Conservation (phyloP, 2,329 filamentous ascomycete species). For the Aspergillus caelatus region DNA sequence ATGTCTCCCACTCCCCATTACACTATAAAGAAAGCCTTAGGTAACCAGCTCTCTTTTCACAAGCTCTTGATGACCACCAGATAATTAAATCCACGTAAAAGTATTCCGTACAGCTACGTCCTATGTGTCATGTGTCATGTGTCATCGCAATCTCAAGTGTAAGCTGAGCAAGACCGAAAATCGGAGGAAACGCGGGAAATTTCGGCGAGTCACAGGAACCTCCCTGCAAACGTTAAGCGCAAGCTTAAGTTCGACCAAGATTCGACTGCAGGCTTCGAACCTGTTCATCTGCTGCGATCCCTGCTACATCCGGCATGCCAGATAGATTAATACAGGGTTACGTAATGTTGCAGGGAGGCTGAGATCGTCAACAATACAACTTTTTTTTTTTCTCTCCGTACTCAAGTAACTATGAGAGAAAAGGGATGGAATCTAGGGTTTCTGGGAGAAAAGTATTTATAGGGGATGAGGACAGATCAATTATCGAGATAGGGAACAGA, state of each 20-base stretch:
- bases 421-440: neutral
- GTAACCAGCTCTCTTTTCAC: no score
- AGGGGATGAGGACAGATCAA: neutral
- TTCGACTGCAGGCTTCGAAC: constrained; percentile 8
- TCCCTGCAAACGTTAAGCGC: constrained; percentile 5
- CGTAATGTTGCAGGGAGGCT: constrained; percentile 17
- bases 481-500: neutral
- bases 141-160: neutral
- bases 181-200: constrained; percentile 1
- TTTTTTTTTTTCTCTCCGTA: neutral
- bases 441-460: neutral
- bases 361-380: constrained; percentile 1
- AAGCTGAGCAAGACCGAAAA: neutral
- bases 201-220: neutral
- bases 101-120: neutral
- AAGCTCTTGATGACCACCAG: no score
- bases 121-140: neutral
- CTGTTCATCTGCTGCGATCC: constrained; percentile 9
- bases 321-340: constrained; percentile 10
- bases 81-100: neutral
- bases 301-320: neutral
- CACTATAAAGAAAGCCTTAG: no score
- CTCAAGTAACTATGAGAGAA: neutral
- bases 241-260: constrained; percentile 3
- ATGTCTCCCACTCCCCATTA: no score